phyloP scores from a whole-genome alignment of 805 yeast species.

The Nakazawaea ishiwadae region DNA sequence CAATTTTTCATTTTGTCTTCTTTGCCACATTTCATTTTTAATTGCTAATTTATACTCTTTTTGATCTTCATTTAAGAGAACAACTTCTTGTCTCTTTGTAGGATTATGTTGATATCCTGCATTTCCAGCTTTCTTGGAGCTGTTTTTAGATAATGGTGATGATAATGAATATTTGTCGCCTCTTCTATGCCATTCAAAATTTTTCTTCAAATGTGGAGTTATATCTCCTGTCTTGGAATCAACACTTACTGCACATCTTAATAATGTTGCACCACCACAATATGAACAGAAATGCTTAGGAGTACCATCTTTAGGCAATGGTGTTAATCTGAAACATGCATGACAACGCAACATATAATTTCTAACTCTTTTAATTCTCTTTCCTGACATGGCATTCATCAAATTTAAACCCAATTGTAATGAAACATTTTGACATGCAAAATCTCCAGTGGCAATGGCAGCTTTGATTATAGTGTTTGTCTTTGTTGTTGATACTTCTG shows the following conservation, averaged over 20 bases:
- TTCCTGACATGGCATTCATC: conserved; percentile 80
- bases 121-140: conserved; percentile 68
- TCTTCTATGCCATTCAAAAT: conserved; percentile 89
- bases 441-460: conserved; percentile 92
- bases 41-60: conserved; percentile 86
- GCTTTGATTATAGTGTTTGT: conserved; percentile 48
- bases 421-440: conserved; percentile 94
- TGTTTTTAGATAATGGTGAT: conserved; percentile 79
- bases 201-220: conserved; percentile 82
- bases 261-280: conserved; percentile 90
- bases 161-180: conserved; percentile 82
- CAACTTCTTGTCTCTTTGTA: conserved; percentile 47
- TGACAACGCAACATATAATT: conserved; percentile 96
- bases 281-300: conserved; percentile 88
- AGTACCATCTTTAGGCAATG: conserved; percentile 70
- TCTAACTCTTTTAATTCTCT: conserved; percentile 77
- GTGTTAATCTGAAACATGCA: conserved; percentile 85
- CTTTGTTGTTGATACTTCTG: conserved; percentile 27
- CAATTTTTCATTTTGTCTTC: conserved; percentile 79
- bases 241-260: conserved; percentile 88
- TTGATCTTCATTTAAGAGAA: conserved; percentile 85
- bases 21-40: conserved; percentile 84
- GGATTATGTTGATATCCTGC: conserved; percentile 76
- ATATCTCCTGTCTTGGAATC: conserved; percentile 74
- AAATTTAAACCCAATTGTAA: conserved; percentile 85